Percentiles rank a stretch among this genome's conserved stretches.
These are phyloP conservation scores for Thelonectria blattea DNA, from an alignment of 2,329 filamentous ascomycete genomes.

Conservation along the genomic window DNA sequence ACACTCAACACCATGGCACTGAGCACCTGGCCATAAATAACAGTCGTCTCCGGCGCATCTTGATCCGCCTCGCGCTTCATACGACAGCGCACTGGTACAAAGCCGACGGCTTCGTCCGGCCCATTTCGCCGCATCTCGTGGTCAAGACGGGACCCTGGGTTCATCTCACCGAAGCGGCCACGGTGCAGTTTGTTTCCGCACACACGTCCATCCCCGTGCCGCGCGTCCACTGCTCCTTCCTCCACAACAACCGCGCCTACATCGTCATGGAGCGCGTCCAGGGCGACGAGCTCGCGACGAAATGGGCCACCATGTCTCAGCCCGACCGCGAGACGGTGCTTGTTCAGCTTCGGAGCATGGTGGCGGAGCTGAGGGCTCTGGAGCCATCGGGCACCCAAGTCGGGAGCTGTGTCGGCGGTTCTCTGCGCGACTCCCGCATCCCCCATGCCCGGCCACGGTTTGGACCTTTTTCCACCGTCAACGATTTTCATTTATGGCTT, in stretches of 20 bases:
- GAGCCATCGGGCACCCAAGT: slow-evolving; percentile 26
- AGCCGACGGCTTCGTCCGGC: slow-evolving; percentile 33
- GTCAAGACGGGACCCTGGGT: slow-evolving; percentile 29
- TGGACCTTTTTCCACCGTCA: slow-evolving; percentile 42
- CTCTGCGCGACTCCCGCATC: slow-evolving; percentile 39
- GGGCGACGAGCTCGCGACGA: slow-evolving; percentile 28
- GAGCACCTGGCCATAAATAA: slow-evolving; percentile 40
- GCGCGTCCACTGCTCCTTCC: slow-evolving; percentile 41
- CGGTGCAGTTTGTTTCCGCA: slow-evolving; percentile 28
- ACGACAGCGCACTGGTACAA: slow-evolving; percentile 37
- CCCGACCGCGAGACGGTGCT: slow-evolving; percentile 25
- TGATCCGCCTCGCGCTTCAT: slow-evolving; percentile 37
- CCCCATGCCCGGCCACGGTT: slow-evolving; percentile 25
- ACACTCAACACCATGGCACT: slow-evolving; percentile 30
- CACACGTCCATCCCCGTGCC: slow-evolving; percentile 34
- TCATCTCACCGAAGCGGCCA: slow-evolving; percentile 34
- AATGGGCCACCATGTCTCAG: slow-evolving; percentile 23
- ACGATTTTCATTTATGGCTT: slow-evolving; percentile 43
- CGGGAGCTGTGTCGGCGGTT: slow-evolving; percentile 36
- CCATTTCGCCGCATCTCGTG: slow-evolving; percentile 38
- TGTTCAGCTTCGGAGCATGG: slow-evolving; percentile 29
- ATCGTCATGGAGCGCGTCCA: slow-evolving; percentile 53
- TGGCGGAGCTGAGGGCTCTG: slow-evolving; percentile 35
- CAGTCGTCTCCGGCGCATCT: slow-evolving; percentile 32
- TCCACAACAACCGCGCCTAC: slow-evolving; percentile 46